Evolutionary conservation across 352 stramenopile species (phyloP).

Genomic region (Globisporangium canariense): DNA sequence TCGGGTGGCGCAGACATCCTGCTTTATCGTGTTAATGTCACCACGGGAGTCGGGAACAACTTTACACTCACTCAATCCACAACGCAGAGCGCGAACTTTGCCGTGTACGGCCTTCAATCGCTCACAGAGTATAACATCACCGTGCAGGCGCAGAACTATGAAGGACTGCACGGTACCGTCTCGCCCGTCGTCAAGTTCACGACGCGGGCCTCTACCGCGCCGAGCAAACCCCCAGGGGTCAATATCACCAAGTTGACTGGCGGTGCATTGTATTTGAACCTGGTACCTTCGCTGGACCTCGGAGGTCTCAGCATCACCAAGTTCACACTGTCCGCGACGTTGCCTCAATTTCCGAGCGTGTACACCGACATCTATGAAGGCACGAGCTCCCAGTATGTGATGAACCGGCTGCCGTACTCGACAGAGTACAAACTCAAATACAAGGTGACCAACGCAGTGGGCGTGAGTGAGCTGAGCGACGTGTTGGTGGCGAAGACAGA

Average conservation of each 20-base stretch:
- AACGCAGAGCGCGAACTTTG: constrained; percentile 1
- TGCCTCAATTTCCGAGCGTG: constrained; percentile 29
- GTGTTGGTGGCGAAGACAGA: constrained; percentile 26
- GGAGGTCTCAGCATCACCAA: constrained; percentile 29
- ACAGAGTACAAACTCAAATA: constrained; percentile 51
- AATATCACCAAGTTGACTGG: constrained; percentile 29
- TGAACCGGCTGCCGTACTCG: constrained; percentile 31
- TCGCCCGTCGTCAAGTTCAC: constrained; percentile 21
- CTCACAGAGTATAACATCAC: constrained; percentile 31
- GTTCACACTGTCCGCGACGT: constrained; percentile 31
- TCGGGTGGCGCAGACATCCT: constrained; percentile 32
- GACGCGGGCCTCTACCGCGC: constrained; percentile 31
- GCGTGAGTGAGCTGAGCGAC: constrained; percentile 47
- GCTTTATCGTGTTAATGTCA: constrained; percentile 31
- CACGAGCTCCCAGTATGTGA: constrained; percentile 14
- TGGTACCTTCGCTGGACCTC: constrained; percentile 32
- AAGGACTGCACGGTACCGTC: constrained; percentile 25
- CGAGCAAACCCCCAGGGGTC: constrained; percentile 30
- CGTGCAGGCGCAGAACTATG: constrained; percentile 32
- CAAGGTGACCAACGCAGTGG: constrained; percentile 29
- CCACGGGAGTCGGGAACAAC: not conserved
- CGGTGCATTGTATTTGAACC: constrained; percentile 36
- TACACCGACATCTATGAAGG: constrained; percentile 46
- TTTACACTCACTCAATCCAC: constrained; percentile 7
- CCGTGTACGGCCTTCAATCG: constrained; percentile 28